These are phyloP conservation scores for Bocquillonia castaneifolia DNA, from an alignment of 441 rosid species.

Conservation along the genomic window DNA sequence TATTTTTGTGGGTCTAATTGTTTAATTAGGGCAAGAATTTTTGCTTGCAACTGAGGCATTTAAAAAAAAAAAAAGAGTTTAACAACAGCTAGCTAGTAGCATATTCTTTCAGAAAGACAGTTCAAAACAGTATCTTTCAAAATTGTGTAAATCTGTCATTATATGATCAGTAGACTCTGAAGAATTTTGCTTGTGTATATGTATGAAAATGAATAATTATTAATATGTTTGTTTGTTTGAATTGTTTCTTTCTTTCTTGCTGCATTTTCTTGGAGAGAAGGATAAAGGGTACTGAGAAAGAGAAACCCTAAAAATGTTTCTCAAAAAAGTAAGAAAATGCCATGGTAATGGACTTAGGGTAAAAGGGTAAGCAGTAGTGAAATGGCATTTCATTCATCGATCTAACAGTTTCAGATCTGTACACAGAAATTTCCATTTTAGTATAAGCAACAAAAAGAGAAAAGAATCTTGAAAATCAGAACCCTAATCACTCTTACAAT, in stretches of 20 bases:
- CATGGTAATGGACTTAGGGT: neutral
- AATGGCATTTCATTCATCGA: neutral
- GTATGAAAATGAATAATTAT: neutral
- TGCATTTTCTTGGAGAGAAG: neutral
- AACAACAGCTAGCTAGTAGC: too few relatives aligned
- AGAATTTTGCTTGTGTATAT: neutral
- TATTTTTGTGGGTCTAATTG: neutral
- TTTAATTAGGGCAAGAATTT: conserved; percentile 7
- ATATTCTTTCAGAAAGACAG: too few relatives aligned
- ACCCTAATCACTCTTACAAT: conserved; percentile 7
- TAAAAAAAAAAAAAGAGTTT: too few relatives aligned
- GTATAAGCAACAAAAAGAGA: neutral
- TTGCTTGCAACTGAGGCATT: neutral
- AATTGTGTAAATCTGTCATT: neutral
- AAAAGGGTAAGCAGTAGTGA: neutral
- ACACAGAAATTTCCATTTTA: neutral
- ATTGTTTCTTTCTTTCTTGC: neutral
- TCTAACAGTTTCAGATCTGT: neutral
- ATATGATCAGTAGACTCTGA: neutral
- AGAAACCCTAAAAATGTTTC: conserved; percentile 15
- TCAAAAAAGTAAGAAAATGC: neutral
- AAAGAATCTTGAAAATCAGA: neutral
- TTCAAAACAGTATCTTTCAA: neutral
- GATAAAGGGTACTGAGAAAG: neutral
- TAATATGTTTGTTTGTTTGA: too few relatives aligned